Percentiles rank a stretch among this genome's conserved stretches.
Conservation (phyloP, 169 alveolate species). For the Prorocentrum cordatum region DNA sequence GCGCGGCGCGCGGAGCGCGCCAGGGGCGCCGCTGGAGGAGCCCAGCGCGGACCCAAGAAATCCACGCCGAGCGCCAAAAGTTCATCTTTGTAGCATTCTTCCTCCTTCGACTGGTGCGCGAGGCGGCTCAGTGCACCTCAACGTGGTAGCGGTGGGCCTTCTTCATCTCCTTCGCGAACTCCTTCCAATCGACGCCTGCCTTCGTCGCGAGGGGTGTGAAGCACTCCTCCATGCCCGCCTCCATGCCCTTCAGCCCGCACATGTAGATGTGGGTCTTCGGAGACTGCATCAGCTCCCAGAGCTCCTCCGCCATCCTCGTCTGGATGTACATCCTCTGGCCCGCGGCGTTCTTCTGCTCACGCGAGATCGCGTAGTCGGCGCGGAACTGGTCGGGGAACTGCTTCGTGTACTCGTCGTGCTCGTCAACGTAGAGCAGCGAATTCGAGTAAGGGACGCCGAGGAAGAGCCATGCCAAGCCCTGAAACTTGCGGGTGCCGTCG, state of each 20-base stretch:
- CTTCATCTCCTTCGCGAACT: constrained; percentile 62
- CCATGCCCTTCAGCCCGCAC: constrained; percentile 72
- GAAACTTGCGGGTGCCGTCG: not conserved
- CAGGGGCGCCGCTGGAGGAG: too few relatives aligned
- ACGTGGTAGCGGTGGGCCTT: constrained; percentile 50
- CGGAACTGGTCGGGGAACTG: not conserved
- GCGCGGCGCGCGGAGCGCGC: too few relatives aligned
- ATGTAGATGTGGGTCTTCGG: constrained; percentile 67
- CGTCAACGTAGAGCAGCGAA: not conserved
- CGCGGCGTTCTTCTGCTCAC: constrained; percentile 26
- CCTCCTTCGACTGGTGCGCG: too few relatives aligned
- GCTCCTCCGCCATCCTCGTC: constrained; percentile 26
- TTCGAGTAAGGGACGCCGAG: not conserved
- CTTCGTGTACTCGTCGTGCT: not conserved
- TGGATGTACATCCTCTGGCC: constrained; percentile 68
- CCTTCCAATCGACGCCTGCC: constrained; percentile 19
- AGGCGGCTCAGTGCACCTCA: constrained; percentile 42
- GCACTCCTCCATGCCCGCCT: constrained; percentile 62
- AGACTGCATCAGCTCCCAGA: not conserved
- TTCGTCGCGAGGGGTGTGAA: constrained; percentile 41
- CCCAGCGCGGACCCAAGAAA: too few relatives aligned
- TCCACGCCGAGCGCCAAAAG: too few relatives aligned
- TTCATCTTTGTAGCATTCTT: too few relatives aligned
- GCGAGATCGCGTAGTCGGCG: not conserved
- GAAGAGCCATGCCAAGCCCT: constrained; percentile 21